Evolutionary conservation across 2,329 filamentous ascomycete genomes (phyloP), one percentile per base, ranked within the genome.

Genomic region (Rhinocladiella mackenziei): DNA sequence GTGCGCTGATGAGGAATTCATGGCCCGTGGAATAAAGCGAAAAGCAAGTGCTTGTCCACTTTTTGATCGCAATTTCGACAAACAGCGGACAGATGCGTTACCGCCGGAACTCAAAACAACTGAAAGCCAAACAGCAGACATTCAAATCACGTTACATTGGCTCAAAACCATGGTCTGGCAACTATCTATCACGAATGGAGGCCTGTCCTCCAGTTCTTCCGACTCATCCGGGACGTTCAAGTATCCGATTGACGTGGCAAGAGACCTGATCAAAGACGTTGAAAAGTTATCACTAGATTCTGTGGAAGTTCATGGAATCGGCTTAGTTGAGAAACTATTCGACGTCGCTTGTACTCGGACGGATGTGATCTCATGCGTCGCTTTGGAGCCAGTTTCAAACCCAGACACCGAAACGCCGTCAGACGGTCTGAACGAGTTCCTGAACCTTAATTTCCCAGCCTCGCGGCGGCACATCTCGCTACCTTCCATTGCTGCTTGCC

Each of bases 321-420:
- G 84, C 18, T 63, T 94, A 83, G 80, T 92, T 48, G 86, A 89
- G 60, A 91, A 91, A 61, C 68, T 94, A 9, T 78, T 92, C 56
- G 84, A 89, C 54, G 77, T 89, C 25, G 80, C 85, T 9, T 84
- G 77, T 61, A 80, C 81, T 11, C 71, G 92, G 50, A 83, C 77
- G 5, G 84, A 91, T 52, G 81, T 86, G 15, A 78, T 94, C 43
- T 75, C 81, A 6, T 77, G 72, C 56, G 73, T 78, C 3, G 73
- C 75, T 1, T 25, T 52, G 7, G 48, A 50, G 9, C 30, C 48
- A 11, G 14, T 26, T 9, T 14, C 45, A 18, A 32, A 22, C 4
- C 36, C 45, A 6, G 28, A 25, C 3, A 36, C 39, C 10, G 35
- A 53, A 14, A 38, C 41, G 34, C 85, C 86, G 2, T 80, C 80